Conservation (phyloP, 768 basidiomycete genomes). For the Termitomyces sp. region DNA sequence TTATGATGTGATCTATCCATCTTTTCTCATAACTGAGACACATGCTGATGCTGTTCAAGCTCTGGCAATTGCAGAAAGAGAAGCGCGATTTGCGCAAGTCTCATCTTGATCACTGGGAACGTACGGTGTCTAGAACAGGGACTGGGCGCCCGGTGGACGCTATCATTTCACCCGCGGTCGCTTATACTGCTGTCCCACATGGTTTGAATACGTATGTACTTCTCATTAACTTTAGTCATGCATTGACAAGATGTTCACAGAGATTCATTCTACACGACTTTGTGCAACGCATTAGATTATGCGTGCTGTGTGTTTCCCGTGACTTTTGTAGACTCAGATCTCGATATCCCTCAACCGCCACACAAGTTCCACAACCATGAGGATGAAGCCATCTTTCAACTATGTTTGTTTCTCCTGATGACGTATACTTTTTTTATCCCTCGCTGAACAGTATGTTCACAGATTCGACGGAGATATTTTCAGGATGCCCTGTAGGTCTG, state of each 20-base stretch:
- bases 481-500: conserved; percentile 52
- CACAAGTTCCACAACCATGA: conserved; percentile 45
- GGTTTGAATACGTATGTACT: conserved; percentile 43
- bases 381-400: conserved; percentile 46
- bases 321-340: conserved; percentile 46
- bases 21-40: conserved; percentile 6
- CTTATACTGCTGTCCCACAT: conserved; percentile 58
- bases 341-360: conserved; percentile 42
- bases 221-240: not conserved
- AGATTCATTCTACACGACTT: conserved; percentile 50
- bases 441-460: not conserved
- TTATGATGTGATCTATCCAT: conserved; percentile 30
- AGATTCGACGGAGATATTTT: conserved; percentile 54
- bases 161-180: conserved; percentile 58
- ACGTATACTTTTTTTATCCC: not conserved
- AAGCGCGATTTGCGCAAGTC: conserved; percentile 46
- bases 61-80: conserved; percentile 59
- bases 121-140: conserved; percentile 40
- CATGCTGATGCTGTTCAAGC: conserved; percentile 23
- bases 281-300: conserved; percentile 66
- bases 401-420: conserved; percentile 38
- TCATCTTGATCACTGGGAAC: conserved; percentile 60
- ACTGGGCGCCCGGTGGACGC: conserved; percentile 72
- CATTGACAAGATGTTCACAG: conserved; percentile 22
- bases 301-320: conserved; percentile 57